These are phyloP conservation scores for Acer saccharum DNA, from an alignment of 345 rosid species.

Conservation along the genomic window DNA sequence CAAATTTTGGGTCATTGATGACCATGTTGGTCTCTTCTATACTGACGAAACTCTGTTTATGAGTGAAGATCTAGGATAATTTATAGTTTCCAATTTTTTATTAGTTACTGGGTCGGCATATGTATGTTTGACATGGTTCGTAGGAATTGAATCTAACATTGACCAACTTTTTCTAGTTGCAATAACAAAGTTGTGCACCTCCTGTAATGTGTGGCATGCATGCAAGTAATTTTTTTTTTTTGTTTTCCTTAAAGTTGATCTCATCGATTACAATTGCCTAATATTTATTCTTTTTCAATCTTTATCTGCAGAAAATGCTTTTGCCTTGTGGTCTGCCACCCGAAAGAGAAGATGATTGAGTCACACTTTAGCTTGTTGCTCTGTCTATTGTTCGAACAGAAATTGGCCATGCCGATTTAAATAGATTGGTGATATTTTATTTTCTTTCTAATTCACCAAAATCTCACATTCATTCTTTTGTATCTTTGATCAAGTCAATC, in stretches of 20 bases:
- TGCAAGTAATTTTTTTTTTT: not conserved
- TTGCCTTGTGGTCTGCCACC: constrained; percentile 93
- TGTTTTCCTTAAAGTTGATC: not conserved
- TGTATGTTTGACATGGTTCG: too few relatives aligned
- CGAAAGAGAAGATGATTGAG: constrained; percentile 85
- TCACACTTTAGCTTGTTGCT: not conserved
- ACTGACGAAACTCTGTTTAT: not conserved
- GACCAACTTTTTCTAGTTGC: not conserved
- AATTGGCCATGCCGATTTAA: too few relatives aligned
- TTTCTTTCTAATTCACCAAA: too few relatives aligned
- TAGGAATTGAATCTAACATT: too few relatives aligned
- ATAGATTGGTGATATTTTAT: too few relatives aligned
- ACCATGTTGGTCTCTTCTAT: not conserved
- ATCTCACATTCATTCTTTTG: too few relatives aligned
- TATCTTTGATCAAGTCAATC: too few relatives aligned
- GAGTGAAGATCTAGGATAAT: not conserved
- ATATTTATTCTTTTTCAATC: not conserved
- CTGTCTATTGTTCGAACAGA: not conserved
- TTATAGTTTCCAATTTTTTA: too few relatives aligned
- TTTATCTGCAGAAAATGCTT: constrained; percentile 84
- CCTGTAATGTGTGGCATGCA: not conserved
- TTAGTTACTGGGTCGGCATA: not conserved
- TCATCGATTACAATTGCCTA: not conserved
- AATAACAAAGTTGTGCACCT: not conserved
- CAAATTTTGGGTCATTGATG: not conserved